Conservation (phyloP, 176 grass and related monocot species). For the Carex cristatella region DNA sequence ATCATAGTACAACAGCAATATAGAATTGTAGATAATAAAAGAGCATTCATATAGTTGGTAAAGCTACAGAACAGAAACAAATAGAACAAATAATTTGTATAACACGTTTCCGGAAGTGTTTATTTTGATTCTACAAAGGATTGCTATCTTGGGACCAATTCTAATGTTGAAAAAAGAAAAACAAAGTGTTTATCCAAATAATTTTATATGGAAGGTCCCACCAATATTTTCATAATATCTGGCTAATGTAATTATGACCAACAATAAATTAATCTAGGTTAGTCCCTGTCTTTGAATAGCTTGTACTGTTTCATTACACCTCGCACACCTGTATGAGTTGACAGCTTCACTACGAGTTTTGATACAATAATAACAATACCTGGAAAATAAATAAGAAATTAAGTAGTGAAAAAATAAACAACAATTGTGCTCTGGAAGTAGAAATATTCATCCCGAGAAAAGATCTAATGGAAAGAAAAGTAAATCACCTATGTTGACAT, state of each 20-base stretch:
- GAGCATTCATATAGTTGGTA: background rate
- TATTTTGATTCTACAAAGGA: background rate
- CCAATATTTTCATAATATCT: background rate
- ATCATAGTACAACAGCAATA: background rate
- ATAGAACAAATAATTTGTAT: background rate
- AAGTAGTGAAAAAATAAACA: background rate
- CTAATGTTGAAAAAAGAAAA: background rate
- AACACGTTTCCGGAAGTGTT: background rate
- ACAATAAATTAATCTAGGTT: slow-evolving; percentile 30
- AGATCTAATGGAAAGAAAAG: background rate
- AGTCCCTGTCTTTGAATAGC: slow-evolving; percentile 76
- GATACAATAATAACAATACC: slow-evolving; percentile 96
- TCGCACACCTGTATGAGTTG: slow-evolving; percentile 54
- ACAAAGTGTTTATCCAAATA: background rate
- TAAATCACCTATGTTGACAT: slow-evolving; percentile 81
- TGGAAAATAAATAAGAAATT: slow-evolving; percentile 28
- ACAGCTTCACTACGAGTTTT: slow-evolving; percentile 55
- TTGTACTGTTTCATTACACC: slow-evolving; percentile 58
- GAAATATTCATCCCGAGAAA: background rate
- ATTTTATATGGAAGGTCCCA: background rate
- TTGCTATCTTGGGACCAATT: background rate
- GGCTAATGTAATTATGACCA: background rate
- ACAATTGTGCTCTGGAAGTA: background rate
- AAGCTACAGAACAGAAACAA: slow-evolving; percentile 1
- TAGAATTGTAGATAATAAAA: background rate